These are phyloP conservation scores for Fragilariopsis cylindrus DNA, from an alignment of 108 stramenopile genomes.

Conservation along the genomic window DNA sequence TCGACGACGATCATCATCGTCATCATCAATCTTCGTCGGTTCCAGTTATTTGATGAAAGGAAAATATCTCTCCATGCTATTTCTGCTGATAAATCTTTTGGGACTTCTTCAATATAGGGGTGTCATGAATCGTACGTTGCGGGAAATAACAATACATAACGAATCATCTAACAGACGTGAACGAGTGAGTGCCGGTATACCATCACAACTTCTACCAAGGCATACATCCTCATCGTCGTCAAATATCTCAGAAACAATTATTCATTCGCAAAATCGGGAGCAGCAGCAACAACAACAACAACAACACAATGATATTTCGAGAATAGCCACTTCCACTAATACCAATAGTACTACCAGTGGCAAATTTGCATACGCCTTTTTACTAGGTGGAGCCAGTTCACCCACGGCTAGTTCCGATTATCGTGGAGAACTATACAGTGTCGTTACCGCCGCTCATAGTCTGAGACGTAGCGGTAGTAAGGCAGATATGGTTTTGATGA, in stretches of 20 bases:
- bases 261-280: not conserved
- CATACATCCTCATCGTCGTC: not conserved
- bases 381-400: slow-evolving; percentile 33
- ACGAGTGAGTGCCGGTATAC: not conserved
- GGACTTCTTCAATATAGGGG: slow-evolving; percentile 1
- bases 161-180: not conserved
- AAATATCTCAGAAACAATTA: not conserved
- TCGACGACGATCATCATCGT: no score
- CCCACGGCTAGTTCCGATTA: slow-evolving; percentile 15
- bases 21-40: no score
- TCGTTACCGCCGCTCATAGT: slow-evolving; percentile 26
- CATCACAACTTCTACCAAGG: not conserved
- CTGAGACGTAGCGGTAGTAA: slow-evolving; percentile 29
- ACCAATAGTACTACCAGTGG: not conserved
- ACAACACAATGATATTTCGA: not conserved
- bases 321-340: not conserved
- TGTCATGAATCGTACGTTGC: not conserved
- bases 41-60: not conserved
- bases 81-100: not conserved
- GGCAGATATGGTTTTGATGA: slow-evolving; percentile 39
- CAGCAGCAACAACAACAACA: slow-evolving; percentile 1
- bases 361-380: slow-evolving; percentile 42
- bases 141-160: not conserved
- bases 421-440: slow-evolving; percentile 23
- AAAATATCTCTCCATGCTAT: not conserved